Evolutionary conservation across 2,329 filamentous ascomycete species (phyloP).

Genomic region (Fusarium foetens): DNA sequence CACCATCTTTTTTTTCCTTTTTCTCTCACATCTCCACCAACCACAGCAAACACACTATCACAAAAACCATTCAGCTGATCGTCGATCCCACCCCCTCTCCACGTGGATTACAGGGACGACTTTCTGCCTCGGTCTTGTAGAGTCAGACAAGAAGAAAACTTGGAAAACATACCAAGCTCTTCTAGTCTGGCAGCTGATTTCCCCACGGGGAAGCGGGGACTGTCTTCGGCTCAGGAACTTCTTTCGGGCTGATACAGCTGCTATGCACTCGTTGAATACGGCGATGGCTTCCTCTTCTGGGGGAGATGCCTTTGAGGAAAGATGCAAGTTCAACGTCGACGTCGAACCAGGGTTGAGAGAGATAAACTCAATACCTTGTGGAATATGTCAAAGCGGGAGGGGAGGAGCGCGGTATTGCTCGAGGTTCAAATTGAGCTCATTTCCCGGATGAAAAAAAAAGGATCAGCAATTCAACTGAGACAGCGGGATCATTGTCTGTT

Average conservation of each 20-base stretch:
- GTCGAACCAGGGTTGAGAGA: neutral
- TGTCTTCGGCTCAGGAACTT: constrained; percentile 15
- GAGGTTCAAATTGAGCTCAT: constrained; percentile 38
- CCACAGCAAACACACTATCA: constrained; percentile 12
- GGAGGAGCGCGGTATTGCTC: neutral
- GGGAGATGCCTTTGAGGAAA: constrained; percentile 5
- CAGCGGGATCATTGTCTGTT: constrained; percentile 7
- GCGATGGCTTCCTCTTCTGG: constrained; percentile 40
- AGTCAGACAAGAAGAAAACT: neutral
- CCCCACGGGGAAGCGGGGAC: constrained; percentile 38
- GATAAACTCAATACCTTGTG: neutral
- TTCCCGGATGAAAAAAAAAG: constrained; percentile 17
- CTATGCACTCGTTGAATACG: constrained; percentile 20
- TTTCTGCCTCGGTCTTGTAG: constrained; percentile 24
- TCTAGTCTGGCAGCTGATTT: neutral
- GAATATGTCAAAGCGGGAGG: neutral
- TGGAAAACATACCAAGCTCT: neutral
- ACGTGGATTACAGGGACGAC: constrained; percentile 8
- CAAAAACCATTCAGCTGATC: constrained; percentile 33
- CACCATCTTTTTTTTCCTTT: neutral
- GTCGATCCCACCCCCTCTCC: constrained; percentile 12
- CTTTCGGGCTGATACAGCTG: constrained; percentile 28
- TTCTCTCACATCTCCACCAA: constrained; percentile 26
- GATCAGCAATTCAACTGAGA: constrained; percentile 16
- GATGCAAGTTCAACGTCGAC: constrained; percentile 11